Percentiles rank a stretch among this genome's conserved stretches.
Conservation (phyloP, 371 early-diverging fungal genomes). For the Syncephalis fuscata region DNA sequence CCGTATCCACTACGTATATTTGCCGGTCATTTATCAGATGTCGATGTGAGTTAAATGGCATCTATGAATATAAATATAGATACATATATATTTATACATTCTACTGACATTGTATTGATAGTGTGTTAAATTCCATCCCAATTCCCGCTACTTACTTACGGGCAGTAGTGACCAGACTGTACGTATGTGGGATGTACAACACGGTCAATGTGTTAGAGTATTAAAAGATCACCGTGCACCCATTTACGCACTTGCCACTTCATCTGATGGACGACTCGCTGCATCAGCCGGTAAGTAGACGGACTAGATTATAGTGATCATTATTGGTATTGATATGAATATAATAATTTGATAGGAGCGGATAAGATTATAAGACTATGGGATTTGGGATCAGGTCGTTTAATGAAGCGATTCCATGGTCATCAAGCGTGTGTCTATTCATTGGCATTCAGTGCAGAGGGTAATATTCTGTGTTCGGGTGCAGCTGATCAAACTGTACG, state of each 20-base stretch:
- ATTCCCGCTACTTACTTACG: slow-evolving; percentile 90
- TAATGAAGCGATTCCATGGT: slow-evolving; percentile 64
- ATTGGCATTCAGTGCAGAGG: slow-evolving; percentile 72
- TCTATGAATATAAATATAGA: background rate
- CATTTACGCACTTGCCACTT: slow-evolving; percentile 78
- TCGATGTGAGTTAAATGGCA: slow-evolving; percentile 48
- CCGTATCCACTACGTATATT: slow-evolving; percentile 93
- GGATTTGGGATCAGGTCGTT: slow-evolving; percentile 88
- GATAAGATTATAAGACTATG: slow-evolving; percentile 85
- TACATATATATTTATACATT: background rate
- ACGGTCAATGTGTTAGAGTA: slow-evolving; percentile 83
- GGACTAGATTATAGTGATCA: background rate
- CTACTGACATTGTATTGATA: no score
- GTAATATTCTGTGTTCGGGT: slow-evolving; percentile 75
- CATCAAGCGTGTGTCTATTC: slow-evolving; percentile 81
- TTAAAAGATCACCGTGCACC: slow-evolving; percentile 87
- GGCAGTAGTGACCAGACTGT: slow-evolving; percentile 90
- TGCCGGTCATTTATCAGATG: slow-evolving; percentile 95
- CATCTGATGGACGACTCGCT: slow-evolving; percentile 87
- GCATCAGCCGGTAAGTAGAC: slow-evolving; percentile 61
- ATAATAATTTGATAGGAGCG: slow-evolving; percentile 26
- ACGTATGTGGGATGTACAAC: slow-evolving; percentile 94
- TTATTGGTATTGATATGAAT: background rate
- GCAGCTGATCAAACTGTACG: slow-evolving; percentile 86
- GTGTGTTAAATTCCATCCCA: slow-evolving; percentile 97